A percentile compares a stretch with the other conserved stretches of the same genome.
Conservation (phyloP, 2,329 filamentous ascomycete genomes). For the Claviceps sp. region DNA sequence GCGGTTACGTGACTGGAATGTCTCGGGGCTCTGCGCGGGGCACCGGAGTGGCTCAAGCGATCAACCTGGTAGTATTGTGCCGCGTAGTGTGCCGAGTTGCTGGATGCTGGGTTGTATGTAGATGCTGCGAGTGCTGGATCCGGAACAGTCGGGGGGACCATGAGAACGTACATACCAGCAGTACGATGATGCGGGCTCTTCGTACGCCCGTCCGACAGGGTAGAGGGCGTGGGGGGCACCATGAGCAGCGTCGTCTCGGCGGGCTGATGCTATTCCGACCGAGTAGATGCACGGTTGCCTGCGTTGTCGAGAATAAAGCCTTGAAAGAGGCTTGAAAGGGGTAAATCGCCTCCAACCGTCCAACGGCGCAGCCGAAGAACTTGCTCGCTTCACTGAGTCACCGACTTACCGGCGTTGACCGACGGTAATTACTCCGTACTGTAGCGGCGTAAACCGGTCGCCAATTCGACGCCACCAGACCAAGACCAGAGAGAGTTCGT, state of each 20-base stretch:
- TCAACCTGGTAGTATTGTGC: not conserved
- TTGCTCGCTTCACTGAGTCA: too few species aligned
- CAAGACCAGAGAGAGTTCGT: too few species aligned
- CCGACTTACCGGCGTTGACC: too few species aligned
- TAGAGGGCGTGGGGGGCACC: conserved; percentile 4
- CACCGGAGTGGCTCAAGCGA: not conserved
- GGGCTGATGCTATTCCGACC: too few species aligned
- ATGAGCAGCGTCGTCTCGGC: not conserved
- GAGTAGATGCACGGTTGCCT: too few species aligned
- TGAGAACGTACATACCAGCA: conserved; percentile 6
- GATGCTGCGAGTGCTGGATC: not conserved
- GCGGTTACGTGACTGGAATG: not conserved
- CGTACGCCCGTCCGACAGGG: conserved; percentile 3
- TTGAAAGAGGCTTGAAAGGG: too few species aligned
- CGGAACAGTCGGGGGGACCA: conserved; percentile 6
- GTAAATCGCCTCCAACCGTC: too few species aligned
- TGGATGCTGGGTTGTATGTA: not conserved
- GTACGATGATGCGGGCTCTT: conserved; percentile 5
- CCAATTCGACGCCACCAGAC: too few species aligned
- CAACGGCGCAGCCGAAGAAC: too few species aligned
- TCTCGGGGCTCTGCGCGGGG: not conserved
- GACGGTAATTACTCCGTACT: too few species aligned
- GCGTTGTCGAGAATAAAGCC: too few species aligned
- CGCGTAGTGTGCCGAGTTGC: not conserved
- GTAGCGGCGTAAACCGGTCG: too few species aligned